Conservation (phyloP, 1,284 basidiomycete genomes). For the Papiliotrema terrestris region DNA sequence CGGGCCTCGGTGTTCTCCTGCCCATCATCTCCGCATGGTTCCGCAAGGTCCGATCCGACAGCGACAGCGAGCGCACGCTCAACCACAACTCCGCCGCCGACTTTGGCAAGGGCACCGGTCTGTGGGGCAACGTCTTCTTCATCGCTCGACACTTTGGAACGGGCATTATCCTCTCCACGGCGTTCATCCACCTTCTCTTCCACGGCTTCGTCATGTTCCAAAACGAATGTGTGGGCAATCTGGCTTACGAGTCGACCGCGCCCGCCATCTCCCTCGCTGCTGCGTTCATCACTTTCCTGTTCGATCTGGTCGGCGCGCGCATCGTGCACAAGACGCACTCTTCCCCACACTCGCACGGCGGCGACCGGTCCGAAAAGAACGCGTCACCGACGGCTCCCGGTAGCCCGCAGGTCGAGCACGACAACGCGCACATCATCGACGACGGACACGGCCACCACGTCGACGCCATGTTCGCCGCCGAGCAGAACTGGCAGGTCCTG, state of each 20-base stretch:
- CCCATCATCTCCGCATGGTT: conserved; percentile 36
- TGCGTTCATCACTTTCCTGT: conserved; percentile 35
- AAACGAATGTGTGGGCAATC: conserved; percentile 50
- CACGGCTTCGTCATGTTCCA: conserved; percentile 48
- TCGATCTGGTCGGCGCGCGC: conserved; percentile 46
- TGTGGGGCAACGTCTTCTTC: conserved; percentile 43
- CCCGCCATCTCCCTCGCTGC: conserved; percentile 48
- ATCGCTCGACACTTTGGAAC: conserved; percentile 44
- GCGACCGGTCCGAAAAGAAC: conserved; percentile 4
- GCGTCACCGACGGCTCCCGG: neutral
- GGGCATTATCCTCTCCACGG: conserved; percentile 51
- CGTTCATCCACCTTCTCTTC: conserved; percentile 51
- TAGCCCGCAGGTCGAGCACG: neutral
- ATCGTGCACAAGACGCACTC: conserved; percentile 10
- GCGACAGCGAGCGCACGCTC: conserved; percentile 3
- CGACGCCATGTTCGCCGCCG: conserved; percentile 19
- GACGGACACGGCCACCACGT: conserved; percentile 22
- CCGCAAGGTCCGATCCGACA: conserved; percentile 4
- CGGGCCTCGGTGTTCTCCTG: conserved; percentile 43
- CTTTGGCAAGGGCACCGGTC: conserved; percentile 21
- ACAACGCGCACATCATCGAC: conserved; percentile 10
- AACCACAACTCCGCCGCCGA: conserved; percentile 4
- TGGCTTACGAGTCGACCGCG: conserved; percentile 49
- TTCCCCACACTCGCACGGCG: neutral
- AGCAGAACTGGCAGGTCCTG: conserved; percentile 40